A percentile compares a stretch with the other conserved stretches of the same genome.
phyloP scores from a whole-genome alignment of 805 yeast genomes.

The Cyberlindnera maclurae region DNA sequence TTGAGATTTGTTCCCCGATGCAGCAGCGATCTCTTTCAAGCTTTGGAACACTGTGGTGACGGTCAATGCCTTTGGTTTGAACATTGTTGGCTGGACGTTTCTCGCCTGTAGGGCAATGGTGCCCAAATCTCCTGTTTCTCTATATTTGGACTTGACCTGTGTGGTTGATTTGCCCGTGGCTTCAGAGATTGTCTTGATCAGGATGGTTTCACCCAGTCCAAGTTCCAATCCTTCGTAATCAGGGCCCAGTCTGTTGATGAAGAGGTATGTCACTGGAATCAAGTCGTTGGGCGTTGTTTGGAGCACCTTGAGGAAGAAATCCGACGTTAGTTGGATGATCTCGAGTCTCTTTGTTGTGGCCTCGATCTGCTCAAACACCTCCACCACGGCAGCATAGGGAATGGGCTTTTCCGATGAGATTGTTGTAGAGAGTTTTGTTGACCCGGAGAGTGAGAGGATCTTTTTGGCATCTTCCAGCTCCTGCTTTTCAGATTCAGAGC shows the following conservation, averaged over 20 bases:
- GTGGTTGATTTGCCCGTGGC: slow-evolving; percentile 76
- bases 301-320: slow-evolving; percentile 62
- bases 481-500: slow-evolving; percentile 20
- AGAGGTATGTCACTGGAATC: slow-evolving; percentile 69
- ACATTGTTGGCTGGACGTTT: slow-evolving; percentile 85
- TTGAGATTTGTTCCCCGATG: slow-evolving; percentile 80
- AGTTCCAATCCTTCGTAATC: slow-evolving; percentile 93
- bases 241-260: slow-evolving; percentile 87
- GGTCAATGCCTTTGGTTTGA: slow-evolving; percentile 78
- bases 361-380: slow-evolving; percentile 73
- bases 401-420: slow-evolving; percentile 18
- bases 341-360: slow-evolving; percentile 76
- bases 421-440: slow-evolving; percentile 4
- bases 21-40: slow-evolving; percentile 67
- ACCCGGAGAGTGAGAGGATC: slow-evolving; percentile 13
- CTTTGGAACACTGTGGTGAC: slow-evolving; percentile 66
- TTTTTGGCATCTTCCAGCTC: slow-evolving; percentile 19
- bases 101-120: slow-evolving; percentile 80
- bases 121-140: slow-evolving; percentile 85
- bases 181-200: slow-evolving; percentile 83
- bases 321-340: slow-evolving; percentile 68
- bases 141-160: slow-evolving; percentile 68
- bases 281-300: slow-evolving; percentile 46
- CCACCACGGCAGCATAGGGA: slow-evolving; percentile 36
- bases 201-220: slow-evolving; percentile 86